Base-by-base conservation (phyloP, 768 basidiomycete species). In the Cyclocybe aegerita region DNA sequence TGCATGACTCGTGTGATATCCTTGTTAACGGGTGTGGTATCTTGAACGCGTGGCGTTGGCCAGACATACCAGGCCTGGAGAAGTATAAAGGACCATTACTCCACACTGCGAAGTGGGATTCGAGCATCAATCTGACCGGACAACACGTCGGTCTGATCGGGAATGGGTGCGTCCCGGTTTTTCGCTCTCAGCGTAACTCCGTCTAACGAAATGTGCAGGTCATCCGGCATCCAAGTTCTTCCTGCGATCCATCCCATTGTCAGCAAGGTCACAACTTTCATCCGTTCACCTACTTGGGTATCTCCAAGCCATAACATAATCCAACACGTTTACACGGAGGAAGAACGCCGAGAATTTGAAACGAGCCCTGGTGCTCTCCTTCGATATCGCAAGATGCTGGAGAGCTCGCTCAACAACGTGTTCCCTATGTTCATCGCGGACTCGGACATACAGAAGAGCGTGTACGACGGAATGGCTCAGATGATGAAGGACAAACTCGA, bases 401-500 rank as follows among this genome's bases (percentile, higher is more conserved):
- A 81, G 51, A 55, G 49, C 0, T 60, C 62, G 2, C 60, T 75
- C n/a, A 80, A 76, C 51, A 63, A 64, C 14, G 14, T 72, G 12
- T 65, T 61, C 47, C 41, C 53, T 0, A 50, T 70, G 46, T 62
- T 64, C 15, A 56, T 75, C 11, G 57, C 60, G 11, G 66, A 67
- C n/a, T 69, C 65, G 2, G 59, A 57, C 0, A 56, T 65, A 41
- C 77, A 79, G 55, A 51, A 60, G 43, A 59, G 55, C 6, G 61
- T 57, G 0, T 62, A 52, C 1, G 54, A 45, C 8, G 54, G 46
- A 5, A 65, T 76, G 58, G 55, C 52, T 4, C 59, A 58, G 12
- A 55, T 65, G 40, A 81, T 82, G 78, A 60, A 66, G 31, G 64
- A 68, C 45, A 73, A 70, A 48, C 64, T 83, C 8, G 38, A 52